phyloP scores from a whole-genome alignment of 306 rosid genomes.

The Pyrus pyrifolia region DNA sequence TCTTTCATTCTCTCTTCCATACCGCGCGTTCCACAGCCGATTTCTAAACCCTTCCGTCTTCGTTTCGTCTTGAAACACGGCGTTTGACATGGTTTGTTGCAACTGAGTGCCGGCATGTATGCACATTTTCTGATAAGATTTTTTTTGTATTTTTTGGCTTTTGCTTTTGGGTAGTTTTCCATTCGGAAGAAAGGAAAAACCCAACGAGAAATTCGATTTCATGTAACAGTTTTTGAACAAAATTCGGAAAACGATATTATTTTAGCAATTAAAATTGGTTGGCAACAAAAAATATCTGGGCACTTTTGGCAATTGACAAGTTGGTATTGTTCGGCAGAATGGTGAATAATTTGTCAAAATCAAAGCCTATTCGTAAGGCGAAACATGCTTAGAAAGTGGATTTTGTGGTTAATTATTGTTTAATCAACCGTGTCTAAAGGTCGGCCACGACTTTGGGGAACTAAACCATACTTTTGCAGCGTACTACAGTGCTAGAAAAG shows the following conservation, averaged over 20 bases:
- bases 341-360: no score
- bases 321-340: background rate
- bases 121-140: background rate
- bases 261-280: background rate
- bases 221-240: background rate
- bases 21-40: background rate
- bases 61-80: no score
- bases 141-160: background rate
- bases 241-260: background rate
- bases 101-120: background rate
- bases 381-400: no score
- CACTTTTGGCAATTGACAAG: background rate
- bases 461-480: background rate
- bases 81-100: background rate
- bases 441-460: background rate
- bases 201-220: background rate
- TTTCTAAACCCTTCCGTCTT: background rate
- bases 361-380: no score
- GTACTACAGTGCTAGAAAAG: no score
- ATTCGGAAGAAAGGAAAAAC: background rate
- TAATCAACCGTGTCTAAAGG: background rate
- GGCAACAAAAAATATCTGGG: background rate
- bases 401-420: background rate
- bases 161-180: background rate
- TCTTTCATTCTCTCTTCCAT: background rate